These are phyloP conservation scores for Leptomonas pyrrhocoris DNA, from an alignment of 208 protist species.

Conservation along the genomic window DNA sequence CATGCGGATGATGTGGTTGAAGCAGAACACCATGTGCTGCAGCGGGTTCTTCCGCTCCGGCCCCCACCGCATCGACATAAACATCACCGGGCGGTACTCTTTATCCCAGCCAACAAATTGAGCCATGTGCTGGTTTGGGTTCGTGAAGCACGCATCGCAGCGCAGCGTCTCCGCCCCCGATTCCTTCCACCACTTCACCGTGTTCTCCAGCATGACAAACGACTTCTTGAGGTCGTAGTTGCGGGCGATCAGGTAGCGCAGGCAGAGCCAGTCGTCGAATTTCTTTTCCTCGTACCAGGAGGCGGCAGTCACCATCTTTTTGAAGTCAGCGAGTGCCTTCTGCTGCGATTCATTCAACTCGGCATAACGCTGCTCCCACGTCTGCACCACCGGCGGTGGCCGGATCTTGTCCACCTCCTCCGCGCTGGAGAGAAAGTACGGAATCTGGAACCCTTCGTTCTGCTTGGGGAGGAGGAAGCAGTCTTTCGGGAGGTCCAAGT, in stretches of 20 bases:
- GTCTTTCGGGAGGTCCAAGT: conserved; percentile 49
- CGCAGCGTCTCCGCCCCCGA: conserved; percentile 52
- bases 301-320: conserved; percentile 41
- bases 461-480: conserved; percentile 75
- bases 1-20: conserved; percentile 70
- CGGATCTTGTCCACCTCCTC: conserved; percentile 63
- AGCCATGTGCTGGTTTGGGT: conserved; percentile 79
- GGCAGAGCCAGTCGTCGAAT: conserved; percentile 64
- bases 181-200: conserved; percentile 72
- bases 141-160: conserved; percentile 59
- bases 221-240: conserved; percentile 71
- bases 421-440: conserved; percentile 69
- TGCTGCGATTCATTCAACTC: conserved; percentile 59
- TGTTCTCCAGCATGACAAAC: conserved; percentile 67
- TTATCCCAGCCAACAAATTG: conserved; percentile 87
- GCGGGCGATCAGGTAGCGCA: conserved; percentile 78
- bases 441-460: conserved; percentile 81
- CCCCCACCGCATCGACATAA: conserved; percentile 87
- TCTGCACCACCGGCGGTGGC: conserved; percentile 77
- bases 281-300: conserved; percentile 63
- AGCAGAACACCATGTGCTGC: conserved; percentile 64
- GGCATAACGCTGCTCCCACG: conserved; percentile 65
- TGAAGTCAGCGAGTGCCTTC: conserved; percentile 37
- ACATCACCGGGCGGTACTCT: conserved; percentile 74
- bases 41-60: conserved; percentile 76